phyloP scores from a whole-genome alignment of 2,329 filamentous ascomycete genomes.

The Venturia effusa region DNA sequence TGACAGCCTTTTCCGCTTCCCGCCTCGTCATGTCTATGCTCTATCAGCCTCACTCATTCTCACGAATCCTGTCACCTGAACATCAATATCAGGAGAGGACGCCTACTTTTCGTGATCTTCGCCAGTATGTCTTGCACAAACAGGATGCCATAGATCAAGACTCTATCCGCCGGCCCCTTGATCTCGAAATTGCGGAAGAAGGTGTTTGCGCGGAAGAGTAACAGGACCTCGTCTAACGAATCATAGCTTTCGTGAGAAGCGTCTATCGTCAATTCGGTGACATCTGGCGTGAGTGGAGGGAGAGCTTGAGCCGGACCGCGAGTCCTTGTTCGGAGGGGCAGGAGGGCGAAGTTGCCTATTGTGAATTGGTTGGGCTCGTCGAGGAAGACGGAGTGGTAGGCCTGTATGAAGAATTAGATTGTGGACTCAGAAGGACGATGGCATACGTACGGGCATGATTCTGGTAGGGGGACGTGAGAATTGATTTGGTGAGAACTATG shows the following conservation, averaged over 20 bases:
- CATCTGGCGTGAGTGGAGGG: conserved; percentile 39
- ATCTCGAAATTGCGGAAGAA: conserved; percentile 99
- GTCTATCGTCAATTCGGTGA: conserved; percentile 52
- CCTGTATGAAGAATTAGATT: conserved; percentile 32
- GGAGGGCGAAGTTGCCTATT: conserved; percentile 85
- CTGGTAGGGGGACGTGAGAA: background rate
- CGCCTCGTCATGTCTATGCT: conserved; percentile 11
- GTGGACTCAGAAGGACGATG: background rate
- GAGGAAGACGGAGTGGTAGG: conserved; percentile 96
- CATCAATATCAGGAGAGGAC: conserved; percentile 12
- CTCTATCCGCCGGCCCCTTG: conserved; percentile 85
- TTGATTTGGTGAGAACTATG: background rate
- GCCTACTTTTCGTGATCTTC: conserved; percentile 71
- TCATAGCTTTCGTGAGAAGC: conserved; percentile 90
- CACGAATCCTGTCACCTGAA: background rate
- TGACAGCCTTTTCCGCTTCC: conserved; percentile 53
- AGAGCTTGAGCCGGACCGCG: conserved; percentile 91
- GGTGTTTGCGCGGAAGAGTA: conserved; percentile 92
- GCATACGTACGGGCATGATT: conserved; percentile 7
- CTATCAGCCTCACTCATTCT: background rate
- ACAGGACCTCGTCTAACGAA: conserved; percentile 85
- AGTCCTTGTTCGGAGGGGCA: conserved; percentile 88
- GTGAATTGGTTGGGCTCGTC: conserved; percentile 61
- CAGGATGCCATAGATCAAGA: conserved; percentile 93
- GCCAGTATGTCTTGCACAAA: conserved; percentile 83